A percentile compares a stretch with the other conserved stretches of the same genome.
These are phyloP conservation scores for Neltuma alba DNA, from an alignment of 306 rosid species.

Conservation along the genomic window DNA sequence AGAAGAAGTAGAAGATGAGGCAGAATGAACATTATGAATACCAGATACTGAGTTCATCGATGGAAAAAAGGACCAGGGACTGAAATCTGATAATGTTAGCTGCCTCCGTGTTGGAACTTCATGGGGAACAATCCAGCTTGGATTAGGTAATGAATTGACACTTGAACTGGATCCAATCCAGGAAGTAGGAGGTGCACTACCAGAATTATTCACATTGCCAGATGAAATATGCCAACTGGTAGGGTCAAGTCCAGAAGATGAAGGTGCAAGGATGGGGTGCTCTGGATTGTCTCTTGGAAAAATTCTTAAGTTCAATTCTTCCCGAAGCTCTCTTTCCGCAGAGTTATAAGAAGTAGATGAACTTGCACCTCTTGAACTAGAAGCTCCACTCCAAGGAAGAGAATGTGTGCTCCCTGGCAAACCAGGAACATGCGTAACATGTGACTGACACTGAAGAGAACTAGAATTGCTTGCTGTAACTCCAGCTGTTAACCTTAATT, in stretches of 20 bases:
- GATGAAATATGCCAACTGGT: slow-evolving; percentile 51
- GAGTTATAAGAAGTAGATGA: slow-evolving; percentile 44
- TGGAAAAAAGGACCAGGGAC: slow-evolving; percentile 81
- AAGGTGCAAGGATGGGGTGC: slow-evolving; percentile 40
- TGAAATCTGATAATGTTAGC: slow-evolving; percentile 64
- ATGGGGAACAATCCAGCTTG: slow-evolving; percentile 59
- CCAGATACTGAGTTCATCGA: slow-evolving; percentile 39
- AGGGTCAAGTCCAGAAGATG: slow-evolving; percentile 42
- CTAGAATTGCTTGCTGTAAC: slow-evolving; percentile 47
- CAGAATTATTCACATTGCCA: slow-evolving; percentile 43
- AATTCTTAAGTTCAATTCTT: slow-evolving; percentile 53
- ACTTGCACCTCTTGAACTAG: slow-evolving; percentile 46
- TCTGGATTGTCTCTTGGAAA: slow-evolving; percentile 43
- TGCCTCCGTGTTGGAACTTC: slow-evolving; percentile 54
- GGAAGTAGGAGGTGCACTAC: slow-evolving; percentile 53
- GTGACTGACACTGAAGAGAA: slow-evolving; percentile 46
- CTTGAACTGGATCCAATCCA: slow-evolving; percentile 65
- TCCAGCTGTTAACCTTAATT: slow-evolving; percentile 64
- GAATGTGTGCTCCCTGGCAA: slow-evolving; percentile 37
- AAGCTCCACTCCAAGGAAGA: slow-evolving; percentile 51
- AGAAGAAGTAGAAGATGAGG: slow-evolving; percentile 49
- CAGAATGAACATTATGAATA: slow-evolving; percentile 53
- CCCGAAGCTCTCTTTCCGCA: slow-evolving; percentile 47
- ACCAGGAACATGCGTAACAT: slow-evolving; percentile 32
- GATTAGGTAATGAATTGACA: slow-evolving; percentile 47